Evolutionary conservation across 208 protist genomes (phyloP), one percentile per base, ranked within the genome.

Genomic region (Leishmania martiniquensis): DNA sequence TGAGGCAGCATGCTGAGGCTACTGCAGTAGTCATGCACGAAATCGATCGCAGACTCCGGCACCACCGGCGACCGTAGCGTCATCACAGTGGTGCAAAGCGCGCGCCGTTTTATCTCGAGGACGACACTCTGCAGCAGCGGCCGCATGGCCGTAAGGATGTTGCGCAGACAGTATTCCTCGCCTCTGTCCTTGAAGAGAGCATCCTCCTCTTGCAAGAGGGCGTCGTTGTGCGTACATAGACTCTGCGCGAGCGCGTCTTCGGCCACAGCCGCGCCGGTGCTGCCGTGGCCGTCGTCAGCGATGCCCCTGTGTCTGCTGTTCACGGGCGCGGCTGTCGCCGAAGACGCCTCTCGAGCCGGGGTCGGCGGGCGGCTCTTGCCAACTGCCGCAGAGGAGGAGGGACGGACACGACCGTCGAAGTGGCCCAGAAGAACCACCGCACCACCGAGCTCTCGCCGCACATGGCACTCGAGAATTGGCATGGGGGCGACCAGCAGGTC

Each of bases 341-440:
- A 25, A 71, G 68, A 51, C 15, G 4, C 45, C 44, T 5, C 44
- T 45, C 17, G 73, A n/a, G 60, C 44, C 29, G 67, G 80, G 29
- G 44, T 84, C 62, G 47, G 74, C 49, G 72, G 69, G 25, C 57
- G 62, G 51, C 79, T 78, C 60, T 72, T 75, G 49, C 69, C 59
- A 47, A 71, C 69, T 13, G 75, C 84, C 1, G 72, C 57, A 7
- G 76, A 78, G 60, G 76, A 37, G 63, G 72, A 66, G 49, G 63
- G 68, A 12, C 68, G 69, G 10, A 78, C 57, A 44, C 80, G 83
- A 42, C 60, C 63, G 63, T 86, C 76, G 68, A 84, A 84, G 68
- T 86, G 83, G 65, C 81, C 82, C 1, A 95, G 84, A 57, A 95
- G 72, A 20, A 88, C 78, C 39, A 93, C 76, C 22, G 86, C 70